Percentiles rank a stretch among this genome's conserved stretches.
These are phyloP conservation scores for Apium graveolens DNA, from an alignment of 129 eudicot genomes.

Conservation along the genomic window DNA sequence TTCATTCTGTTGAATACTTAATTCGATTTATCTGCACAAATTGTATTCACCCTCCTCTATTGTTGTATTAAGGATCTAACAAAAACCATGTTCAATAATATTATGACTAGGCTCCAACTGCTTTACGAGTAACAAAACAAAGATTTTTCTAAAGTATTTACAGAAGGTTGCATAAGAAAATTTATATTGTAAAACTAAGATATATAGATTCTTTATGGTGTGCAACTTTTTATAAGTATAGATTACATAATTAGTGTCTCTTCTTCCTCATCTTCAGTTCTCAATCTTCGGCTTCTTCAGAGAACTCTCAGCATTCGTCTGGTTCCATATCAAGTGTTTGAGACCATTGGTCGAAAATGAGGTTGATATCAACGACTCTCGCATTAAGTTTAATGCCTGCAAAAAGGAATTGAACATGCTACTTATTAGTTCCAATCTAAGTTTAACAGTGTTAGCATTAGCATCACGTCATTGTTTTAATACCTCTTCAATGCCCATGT, in stretches of 20 bases:
- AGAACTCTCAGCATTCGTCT: neutral
- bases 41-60: too few relatives aligned
- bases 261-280: neutral
- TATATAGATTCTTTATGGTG: too few relatives aligned
- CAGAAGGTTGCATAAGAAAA: too few relatives aligned
- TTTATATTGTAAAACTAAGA: too few relatives aligned
- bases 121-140: too few relatives aligned
- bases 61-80: too few relatives aligned
- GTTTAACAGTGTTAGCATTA: neutral
- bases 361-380: neutral
- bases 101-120: too few relatives aligned
- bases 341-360: slow-evolving; percentile 5
- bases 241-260: neutral
- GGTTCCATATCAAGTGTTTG: neutral
- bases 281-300: neutral
- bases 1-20: too few relatives aligned
- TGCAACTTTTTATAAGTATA: too few relatives aligned
- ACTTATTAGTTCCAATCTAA: neutral
- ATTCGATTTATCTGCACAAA: too few relatives aligned
- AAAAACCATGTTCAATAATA: too few relatives aligned
- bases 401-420: neutral
- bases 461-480: neutral
- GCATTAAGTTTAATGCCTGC: slow-evolving; percentile 6
- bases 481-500: slow-evolving; percentile 20
- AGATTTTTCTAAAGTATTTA: too few relatives aligned